Evolutionary conservation across 179 eudicot genomes (phyloP), one percentile per base, ranked within the genome.

Genomic region (Silene vulgaris): DNA sequence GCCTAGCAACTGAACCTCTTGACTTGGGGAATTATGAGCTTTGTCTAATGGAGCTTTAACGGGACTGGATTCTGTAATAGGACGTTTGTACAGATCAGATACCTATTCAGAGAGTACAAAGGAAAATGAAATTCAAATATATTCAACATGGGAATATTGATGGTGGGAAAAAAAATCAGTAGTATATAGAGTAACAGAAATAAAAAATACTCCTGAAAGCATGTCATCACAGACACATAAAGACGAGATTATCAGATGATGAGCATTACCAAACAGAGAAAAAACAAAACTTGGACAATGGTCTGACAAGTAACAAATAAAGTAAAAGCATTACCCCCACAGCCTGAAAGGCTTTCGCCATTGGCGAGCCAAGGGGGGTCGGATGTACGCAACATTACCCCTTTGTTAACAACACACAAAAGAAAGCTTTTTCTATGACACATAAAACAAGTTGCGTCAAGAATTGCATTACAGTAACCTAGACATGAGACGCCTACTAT

Each of bases 1-100:
- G 67, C 98, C 99, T 69, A 93, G 84, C 89, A 96, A 74, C 80
- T 96, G 99, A 80, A 93, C 84, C 54, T 96, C 96, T 73, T 86
- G 85, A 82, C 74, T 80, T 37, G 82, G 84, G 69, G 83, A 82
- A 71, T 79, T 75, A 78, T 83, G 91, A 57, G 88, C 20, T 74
- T 93, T 98, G 80, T 90, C 94, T 16, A 73, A 77, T 43, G 82
- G 75, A 88, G 85, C 84, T 84, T 86, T 90, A 65, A 80, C 84
- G n/a, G 98, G 92, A 86, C 97, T 88, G 21, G 87, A 83, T 69
- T 96, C 99, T 74, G 77, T 60, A 81, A 86, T 91, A 78, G 96
- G 94, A 72, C 90, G 89, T 81, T 90, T 91, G 83, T 87, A 90
- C 64, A 96, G 67, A 85, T 93, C 98, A 57, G 90, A 90, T 3